Evolutionary conservation across 148 eudicot genomes (phyloP).

Genomic region (Rhododendron williamsianum): DNA sequence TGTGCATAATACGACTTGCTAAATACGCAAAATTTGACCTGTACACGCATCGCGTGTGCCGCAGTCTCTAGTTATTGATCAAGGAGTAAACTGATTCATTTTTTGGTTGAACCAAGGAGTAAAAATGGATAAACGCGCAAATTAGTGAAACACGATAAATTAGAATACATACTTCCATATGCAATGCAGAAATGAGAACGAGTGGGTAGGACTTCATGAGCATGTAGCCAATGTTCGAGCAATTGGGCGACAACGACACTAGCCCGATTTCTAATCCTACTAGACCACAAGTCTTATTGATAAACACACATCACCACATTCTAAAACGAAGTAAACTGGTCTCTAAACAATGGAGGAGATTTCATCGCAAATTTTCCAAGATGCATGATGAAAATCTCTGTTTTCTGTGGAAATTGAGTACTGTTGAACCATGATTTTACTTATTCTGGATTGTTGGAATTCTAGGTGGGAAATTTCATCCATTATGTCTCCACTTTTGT

Average conservation of each 20-base stretch:
- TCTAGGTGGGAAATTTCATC: constrained; percentile 91
- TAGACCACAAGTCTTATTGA: background rate
- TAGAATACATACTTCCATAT: too few species aligned
- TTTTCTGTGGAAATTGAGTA: background rate
- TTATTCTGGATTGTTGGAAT: constrained; percentile 1
- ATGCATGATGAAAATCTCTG: background rate
- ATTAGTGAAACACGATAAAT: too few species aligned
- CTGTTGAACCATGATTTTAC: background rate
- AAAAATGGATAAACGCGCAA: too few species aligned
- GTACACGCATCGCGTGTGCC: too few species aligned
- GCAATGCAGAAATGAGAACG: too few species aligned
- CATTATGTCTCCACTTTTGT: constrained; percentile 90
- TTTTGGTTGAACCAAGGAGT: too few species aligned
- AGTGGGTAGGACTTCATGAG: background rate
- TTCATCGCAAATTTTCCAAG: background rate
- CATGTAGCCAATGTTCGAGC: background rate
- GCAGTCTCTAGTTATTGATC: too few species aligned
- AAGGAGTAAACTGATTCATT: too few species aligned
- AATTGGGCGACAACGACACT: background rate
- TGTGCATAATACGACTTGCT: too few species aligned
- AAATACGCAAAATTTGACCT: too few species aligned
- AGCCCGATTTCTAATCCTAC: background rate
- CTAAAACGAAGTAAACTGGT: background rate
- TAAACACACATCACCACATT: background rate
- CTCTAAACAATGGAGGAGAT: background rate